Evolutionary conservation across 371 early-diverging fungal genomes (phyloP), one percentile per base, ranked within the genome.

Genomic region (Apophysomyces ossiformis): DNA sequence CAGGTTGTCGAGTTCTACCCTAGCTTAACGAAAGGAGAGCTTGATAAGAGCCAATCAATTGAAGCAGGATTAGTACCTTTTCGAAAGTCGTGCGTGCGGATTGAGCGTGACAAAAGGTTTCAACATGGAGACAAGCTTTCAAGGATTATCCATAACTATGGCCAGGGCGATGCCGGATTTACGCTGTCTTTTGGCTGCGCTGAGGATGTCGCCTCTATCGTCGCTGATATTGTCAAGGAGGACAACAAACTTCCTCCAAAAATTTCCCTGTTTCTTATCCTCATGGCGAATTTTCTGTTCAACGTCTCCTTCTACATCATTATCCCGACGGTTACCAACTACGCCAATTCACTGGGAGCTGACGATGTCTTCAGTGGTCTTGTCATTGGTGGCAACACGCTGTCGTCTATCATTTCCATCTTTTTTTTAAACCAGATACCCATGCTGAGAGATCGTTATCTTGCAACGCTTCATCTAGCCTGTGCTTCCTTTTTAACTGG

Each of bases 341-440:
- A 50, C 54, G 54, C 54, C 2, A 50, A 50, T 50, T 50, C 54
- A 1, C 54, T 50, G 9, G 54, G 54, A 16, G 54, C 54, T 21
- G 54, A 50, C 54, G 21, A 50, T 26, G 54, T 50, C 54, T 50
- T 50, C 54, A 50, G 54, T 50, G 54, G 54, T 50, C 54, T 50
- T 6, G 54, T 50, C 54, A 50, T 50, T 21, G 54, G 54, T 21
- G 54, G 54, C 16, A 50, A 50, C 11, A 50, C 54, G 0, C 54
- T 50, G 4, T 21, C 54, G 2, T 50, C 54, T 32, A 50, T 50
- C 21, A 26, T 50, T 6, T 50, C 54, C 8, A 50, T 50, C 54
- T 50, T 50, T 32, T 50, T 50, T 50, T 21, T 50, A 50, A 50
- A 50, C 21, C 54, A 50, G 4, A 50, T 50, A 18, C 54, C 54